Base-by-base conservation (phyloP, 2,329 filamentous ascomycete genomes). In the Penicillium sclerotigenum region DNA sequence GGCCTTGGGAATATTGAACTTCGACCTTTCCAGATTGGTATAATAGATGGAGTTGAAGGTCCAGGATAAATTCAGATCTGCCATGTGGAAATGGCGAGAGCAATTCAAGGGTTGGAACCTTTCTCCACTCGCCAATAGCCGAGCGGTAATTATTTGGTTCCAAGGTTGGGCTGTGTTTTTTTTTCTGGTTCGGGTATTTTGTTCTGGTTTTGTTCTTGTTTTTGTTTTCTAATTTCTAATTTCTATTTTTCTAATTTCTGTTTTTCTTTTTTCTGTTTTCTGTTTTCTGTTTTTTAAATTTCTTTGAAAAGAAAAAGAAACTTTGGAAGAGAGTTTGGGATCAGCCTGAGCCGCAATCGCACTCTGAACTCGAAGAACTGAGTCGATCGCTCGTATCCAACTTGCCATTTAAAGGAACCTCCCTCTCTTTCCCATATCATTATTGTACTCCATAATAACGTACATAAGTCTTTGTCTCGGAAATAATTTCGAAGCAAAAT, bases 261-360 rank as follows among this genome's bases (percentile, higher is more conserved):
- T 13, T 47, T 13, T 47, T 47, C n/a, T 5, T 36, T 20, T 40
- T 22, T 29, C 26, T 24, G 11, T 6, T 42, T 16, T 18, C n/a
- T n/a, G n/a, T n/a, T n/a, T n/a, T n/a, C n/a, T n/a, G n/a, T n/a
- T n/a, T n/a, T n/a, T n/a, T n/a, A n/a, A n/a, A n/a, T n/a, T n/a
- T n/a, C n/a, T n/a, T n/a, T n/a, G n/a, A 1, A n/a, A 43, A 43
- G 9, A 11, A 28, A 43, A 47, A 53, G 2, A 24, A 24, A 42
- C 1, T 26, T 26, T 26, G 13, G 24, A 13, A 28, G 40, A 54
- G 36, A 49, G 58, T 61, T 64, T 61, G 52, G 48, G 48, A 58
- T 63, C 61, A 58, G 62, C 57, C 59, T 63, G 59, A 63, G 57
- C 59, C 62, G 60, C 57, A n/a, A n/a, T n/a, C n/a, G n/a, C n/a